phyloP scores from a whole-genome alignment of 495 filamentous ascomycete genomes.

The Penicillium fimorum region DNA sequence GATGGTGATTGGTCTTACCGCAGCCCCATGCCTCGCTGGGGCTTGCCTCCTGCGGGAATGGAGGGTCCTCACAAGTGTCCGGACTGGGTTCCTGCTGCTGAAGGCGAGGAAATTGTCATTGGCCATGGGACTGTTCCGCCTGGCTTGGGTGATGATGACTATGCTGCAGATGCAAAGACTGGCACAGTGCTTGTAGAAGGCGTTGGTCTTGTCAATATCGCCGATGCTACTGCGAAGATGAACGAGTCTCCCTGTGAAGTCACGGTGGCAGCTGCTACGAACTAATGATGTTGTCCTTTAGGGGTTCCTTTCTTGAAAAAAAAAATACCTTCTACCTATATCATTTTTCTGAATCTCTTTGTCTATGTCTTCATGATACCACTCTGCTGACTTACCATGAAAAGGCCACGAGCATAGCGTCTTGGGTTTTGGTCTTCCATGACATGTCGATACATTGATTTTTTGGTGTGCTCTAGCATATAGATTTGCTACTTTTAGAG shows the following conservation, averaged over 20 bases:
- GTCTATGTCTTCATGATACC: conserved; percentile 12
- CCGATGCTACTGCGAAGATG: conserved; percentile 8
- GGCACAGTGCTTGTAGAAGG: conserved; percentile 21
- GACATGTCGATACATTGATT: background rate
- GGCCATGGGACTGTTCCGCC: conserved; percentile 38
- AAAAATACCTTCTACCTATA: background rate
- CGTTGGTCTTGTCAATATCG: conserved; percentile 22
- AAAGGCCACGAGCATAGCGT: conserved; percentile 9
- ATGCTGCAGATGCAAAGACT: conserved; percentile 3
- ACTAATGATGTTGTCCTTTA: background rate
- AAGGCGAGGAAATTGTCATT: conserved; percentile 37
- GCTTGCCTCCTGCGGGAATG: conserved; percentile 64
- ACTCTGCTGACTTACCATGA: background rate
- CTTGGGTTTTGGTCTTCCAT: conserved; percentile 5
- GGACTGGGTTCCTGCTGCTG: conserved; percentile 37
- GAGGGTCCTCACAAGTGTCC: conserved; percentile 58
- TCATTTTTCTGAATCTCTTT: conserved; percentile 1
- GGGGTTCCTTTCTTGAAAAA: conserved; percentile 1
- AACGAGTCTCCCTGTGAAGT: background rate
- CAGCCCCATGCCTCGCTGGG: conserved; percentile 83
- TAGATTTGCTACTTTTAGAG: background rate
- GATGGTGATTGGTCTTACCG: conserved; percentile 82
- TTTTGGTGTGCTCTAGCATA: background rate
- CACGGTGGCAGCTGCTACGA: background rate
- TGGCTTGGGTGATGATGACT: conserved; percentile 25